A percentile compares a stretch with the other conserved stretches of the same genome.
phyloP scores from a whole-genome alignment of 1,139 yeast species.

The Hanseniaspora sp. region DNA sequence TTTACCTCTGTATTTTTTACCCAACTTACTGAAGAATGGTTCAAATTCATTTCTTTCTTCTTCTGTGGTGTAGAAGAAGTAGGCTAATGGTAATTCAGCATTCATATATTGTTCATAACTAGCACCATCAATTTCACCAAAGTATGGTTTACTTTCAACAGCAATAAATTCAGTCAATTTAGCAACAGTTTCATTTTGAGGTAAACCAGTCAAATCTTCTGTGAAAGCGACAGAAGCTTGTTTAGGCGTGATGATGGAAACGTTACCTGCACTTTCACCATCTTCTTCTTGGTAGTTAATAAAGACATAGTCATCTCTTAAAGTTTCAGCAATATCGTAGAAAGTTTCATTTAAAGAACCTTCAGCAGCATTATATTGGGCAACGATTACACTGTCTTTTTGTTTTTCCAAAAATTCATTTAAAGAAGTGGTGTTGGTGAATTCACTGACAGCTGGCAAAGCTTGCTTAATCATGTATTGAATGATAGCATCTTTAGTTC shows the following conservation, averaged over 20 bases:
- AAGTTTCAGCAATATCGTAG: slow-evolving; percentile 25
- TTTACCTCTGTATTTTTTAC: slow-evolving; percentile 67
- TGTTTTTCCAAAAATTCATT: slow-evolving; percentile 40
- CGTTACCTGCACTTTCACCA: slow-evolving; percentile 29
- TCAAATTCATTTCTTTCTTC: slow-evolving; percentile 54
- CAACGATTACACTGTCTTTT: slow-evolving; percentile 43
- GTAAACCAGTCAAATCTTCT: slow-evolving; percentile 25
- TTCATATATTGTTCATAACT: slow-evolving; percentile 69
- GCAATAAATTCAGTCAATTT: slow-evolving; percentile 46
- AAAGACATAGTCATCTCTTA: slow-evolving; percentile 55
- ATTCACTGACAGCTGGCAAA: slow-evolving; percentile 60
- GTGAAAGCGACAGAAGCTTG: slow-evolving; percentile 15
- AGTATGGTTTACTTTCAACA: slow-evolving; percentile 67
- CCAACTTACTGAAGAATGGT: slow-evolving; percentile 47
- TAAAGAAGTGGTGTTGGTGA: slow-evolving; percentile 41
- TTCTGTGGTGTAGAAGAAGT: slow-evolving; percentile 65
- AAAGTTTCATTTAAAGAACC: slow-evolving; percentile 23
- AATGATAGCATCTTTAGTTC: slow-evolving; percentile 68
- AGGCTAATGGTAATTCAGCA: slow-evolving; percentile 68
- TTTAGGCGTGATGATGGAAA: slow-evolving; percentile 25
- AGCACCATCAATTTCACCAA: slow-evolving; percentile 81
- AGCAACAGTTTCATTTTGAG: slow-evolving; percentile 29
- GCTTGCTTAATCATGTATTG: slow-evolving; percentile 74
- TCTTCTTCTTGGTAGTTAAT: slow-evolving; percentile 41
- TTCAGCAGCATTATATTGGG: slow-evolving; percentile 33